A percentile compares a stretch with the other conserved stretches of the same genome.
phyloP scores from a whole-genome alignment of 345 rosid species.

The Brassica carinata region DNA sequence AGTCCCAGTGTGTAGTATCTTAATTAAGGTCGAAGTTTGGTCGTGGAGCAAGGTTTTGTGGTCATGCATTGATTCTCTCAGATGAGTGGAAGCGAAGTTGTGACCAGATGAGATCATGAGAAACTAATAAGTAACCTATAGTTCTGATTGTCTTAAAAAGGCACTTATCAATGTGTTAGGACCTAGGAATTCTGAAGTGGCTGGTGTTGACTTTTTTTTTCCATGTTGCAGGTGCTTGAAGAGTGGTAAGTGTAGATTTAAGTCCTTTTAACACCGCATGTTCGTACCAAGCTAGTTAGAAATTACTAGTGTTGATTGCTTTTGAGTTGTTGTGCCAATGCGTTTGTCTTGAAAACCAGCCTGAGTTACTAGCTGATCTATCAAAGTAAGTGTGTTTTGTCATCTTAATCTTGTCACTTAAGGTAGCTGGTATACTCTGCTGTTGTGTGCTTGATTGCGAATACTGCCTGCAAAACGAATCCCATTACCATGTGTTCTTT shows the following conservation, averaged over 20 bases:
- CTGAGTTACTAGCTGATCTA: neutral
- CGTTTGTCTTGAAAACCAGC: neutral
- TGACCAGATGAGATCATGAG: slow-evolving; percentile 51
- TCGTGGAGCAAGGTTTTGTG: slow-evolving; percentile 34
- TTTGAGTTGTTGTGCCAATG: slow-evolving; percentile 8
- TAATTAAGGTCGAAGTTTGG: slow-evolving; percentile 11
- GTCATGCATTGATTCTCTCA: slow-evolving; percentile 18
- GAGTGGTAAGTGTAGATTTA: slow-evolving; percentile 35
- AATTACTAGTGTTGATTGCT: slow-evolving; percentile 5
- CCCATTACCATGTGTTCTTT: slow-evolving; percentile 22
- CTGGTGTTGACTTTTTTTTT: slow-evolving; percentile 9
- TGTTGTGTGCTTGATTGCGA: slow-evolving; percentile 25
- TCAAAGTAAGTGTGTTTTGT: slow-evolving; percentile 5
- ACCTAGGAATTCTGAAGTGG: neutral
- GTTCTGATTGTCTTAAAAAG: slow-evolving; percentile 45
- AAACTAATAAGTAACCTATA: slow-evolving; percentile 46
- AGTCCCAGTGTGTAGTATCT: slow-evolving; percentile 35
- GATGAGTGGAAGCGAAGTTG: slow-evolving; percentile 21
- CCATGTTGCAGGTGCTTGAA: slow-evolving; percentile 33
- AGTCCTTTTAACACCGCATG: slow-evolving; percentile 20
- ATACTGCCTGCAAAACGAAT: slow-evolving; percentile 31
- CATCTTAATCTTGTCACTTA: neutral
- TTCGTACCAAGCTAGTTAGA: neutral
- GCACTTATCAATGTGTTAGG: slow-evolving; percentile 31
- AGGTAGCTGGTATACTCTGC: slow-evolving; percentile 14